Conservation (phyloP, 2,329 filamentous ascomycete species). For the Westerdykella aurantiaca region DNA sequence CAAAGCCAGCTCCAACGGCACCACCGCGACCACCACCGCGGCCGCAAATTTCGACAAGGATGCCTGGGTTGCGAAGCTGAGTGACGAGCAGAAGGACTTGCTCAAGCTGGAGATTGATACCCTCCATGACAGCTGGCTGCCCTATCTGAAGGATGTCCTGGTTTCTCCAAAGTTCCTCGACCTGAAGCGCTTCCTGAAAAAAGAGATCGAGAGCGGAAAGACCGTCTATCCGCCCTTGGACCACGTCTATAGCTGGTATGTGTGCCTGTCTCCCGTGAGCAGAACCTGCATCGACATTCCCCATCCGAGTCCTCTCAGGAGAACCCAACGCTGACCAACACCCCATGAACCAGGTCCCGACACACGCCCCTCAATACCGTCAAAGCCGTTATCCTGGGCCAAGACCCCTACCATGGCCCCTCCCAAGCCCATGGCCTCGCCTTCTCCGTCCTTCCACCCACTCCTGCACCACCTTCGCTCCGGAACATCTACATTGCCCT, state of each 20-base stretch:
- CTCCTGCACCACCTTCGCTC: conserved; percentile 79
- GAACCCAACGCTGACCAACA: not conserved
- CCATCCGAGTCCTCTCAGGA: no score
- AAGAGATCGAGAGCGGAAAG: conserved; percentile 65
- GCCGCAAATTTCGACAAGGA: conserved; percentile 68
- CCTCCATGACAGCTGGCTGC: conserved; percentile 85
- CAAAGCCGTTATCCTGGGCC: conserved; percentile 88
- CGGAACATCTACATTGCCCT: conserved; percentile 90
- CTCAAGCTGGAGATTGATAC: conserved; percentile 89
- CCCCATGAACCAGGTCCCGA: conserved; percentile 62
- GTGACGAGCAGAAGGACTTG: conserved; percentile 72
- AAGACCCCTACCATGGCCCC: conserved; percentile 94
- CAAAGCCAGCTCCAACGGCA: conserved; percentile 29
- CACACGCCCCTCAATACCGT: conserved; percentile 84
- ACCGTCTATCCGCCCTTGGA: conserved; percentile 82
- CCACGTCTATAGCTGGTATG: conserved; percentile 92
- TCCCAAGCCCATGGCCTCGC: conserved; percentile 95
- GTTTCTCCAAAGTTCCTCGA: conserved; percentile 73
- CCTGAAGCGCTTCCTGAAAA: conserved; percentile 79
- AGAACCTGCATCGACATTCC: not conserved
- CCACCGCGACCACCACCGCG: conserved; percentile 23
- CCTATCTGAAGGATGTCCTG: conserved; percentile 81
- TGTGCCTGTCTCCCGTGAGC: not conserved
- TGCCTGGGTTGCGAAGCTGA: conserved; percentile 79
- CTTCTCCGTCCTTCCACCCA: conserved; percentile 90